These are phyloP conservation scores for Boletus hoseneyae DNA, from an alignment of 1,284 basidiomycete species.

Conservation along the genomic window DNA sequence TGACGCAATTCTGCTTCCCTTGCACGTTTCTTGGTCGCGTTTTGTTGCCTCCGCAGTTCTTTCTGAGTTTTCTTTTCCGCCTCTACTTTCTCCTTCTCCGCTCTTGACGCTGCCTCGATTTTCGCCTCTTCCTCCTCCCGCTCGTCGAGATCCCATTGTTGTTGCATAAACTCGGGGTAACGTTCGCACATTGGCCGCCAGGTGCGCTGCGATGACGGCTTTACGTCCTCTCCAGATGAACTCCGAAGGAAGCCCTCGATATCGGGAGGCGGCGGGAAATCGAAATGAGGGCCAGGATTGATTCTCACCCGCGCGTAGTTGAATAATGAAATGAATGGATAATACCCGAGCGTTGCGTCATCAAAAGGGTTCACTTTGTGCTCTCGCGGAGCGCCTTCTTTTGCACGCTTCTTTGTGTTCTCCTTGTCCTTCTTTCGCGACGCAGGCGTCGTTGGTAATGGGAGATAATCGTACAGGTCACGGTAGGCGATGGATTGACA, in stretches of 20 bases:
- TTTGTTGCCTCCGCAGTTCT: slow-evolving; percentile 49
- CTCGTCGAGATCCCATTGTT: slow-evolving; percentile 70
- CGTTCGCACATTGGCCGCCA: slow-evolving; percentile 80
- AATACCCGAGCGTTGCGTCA: slow-evolving; percentile 95
- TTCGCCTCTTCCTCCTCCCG: slow-evolving; percentile 62
- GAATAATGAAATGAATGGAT: slow-evolving; percentile 91
- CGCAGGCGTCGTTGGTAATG: slow-evolving; percentile 63
- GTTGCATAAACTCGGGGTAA: slow-evolving; percentile 73
- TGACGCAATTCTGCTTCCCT: slow-evolving; percentile 33
- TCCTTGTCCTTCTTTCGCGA: slow-evolving; percentile 55
- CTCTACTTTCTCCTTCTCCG: slow-evolving; percentile 42
- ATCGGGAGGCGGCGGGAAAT: slow-evolving; percentile 71
- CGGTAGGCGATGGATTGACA: slow-evolving; percentile 84
- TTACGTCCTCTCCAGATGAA: slow-evolving; percentile 32
- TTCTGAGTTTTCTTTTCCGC: slow-evolving; percentile 48
- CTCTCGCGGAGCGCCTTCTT: slow-evolving; percentile 64
- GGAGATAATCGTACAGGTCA: slow-evolving; percentile 89
- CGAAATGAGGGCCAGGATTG: slow-evolving; percentile 87
- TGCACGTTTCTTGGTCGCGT: slow-evolving; percentile 49
- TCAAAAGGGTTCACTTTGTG: slow-evolving; percentile 85
- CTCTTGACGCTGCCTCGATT: slow-evolving; percentile 38
- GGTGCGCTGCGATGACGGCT: slow-evolving; percentile 38
- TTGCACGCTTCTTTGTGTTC: slow-evolving; percentile 46
- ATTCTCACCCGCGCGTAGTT: slow-evolving; percentile 83
- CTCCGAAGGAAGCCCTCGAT: slow-evolving; percentile 59